These are phyloP conservation scores for Stylonectria norvegica DNA, from an alignment of 2,329 filamentous ascomycete genomes.

Conservation along the genomic window DNA sequence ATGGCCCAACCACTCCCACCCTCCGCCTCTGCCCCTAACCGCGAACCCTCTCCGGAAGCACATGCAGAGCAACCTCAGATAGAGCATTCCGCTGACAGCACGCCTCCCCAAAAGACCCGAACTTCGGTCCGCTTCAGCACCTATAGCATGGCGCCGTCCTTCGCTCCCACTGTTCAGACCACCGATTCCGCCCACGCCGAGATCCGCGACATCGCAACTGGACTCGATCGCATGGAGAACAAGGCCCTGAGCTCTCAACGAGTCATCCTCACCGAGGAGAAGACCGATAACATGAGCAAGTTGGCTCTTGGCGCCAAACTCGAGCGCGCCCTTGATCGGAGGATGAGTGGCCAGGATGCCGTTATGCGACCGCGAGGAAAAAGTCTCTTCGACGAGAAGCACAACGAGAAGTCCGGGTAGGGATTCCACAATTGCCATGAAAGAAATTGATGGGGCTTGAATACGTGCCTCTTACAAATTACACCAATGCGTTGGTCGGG, in stretches of 20 bases:
- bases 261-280: conserved; percentile 67
- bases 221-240: conserved; percentile 85
- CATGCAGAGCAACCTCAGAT: too few species aligned
- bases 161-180: conserved; percentile 56
- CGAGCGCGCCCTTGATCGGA: conserved; percentile 77
- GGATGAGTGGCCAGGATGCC: conserved; percentile 87
- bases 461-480: too few species aligned
- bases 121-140: conserved; percentile 57
- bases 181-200: conserved; percentile 55
- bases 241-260: conserved; percentile 80
- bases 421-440: too few species aligned
- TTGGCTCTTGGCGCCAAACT: conserved; percentile 86
- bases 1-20: conserved; percentile 21
- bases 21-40: conserved; percentile 13
- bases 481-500: too few species aligned
- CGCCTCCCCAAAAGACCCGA: conserved; percentile 41
- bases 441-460: too few species aligned
- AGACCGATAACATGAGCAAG: conserved; percentile 78
- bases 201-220: conserved; percentile 68
- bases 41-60: conserved; percentile 12
- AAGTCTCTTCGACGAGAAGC: conserved; percentile 32
- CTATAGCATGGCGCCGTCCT: conserved; percentile 56
- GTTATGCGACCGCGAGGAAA: conserved; percentile 63
- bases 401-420: conserved; percentile 39
- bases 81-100: conserved; percentile 16